phyloP scores from a whole-genome alignment of 495 filamentous ascomycete genomes.

The Xylaria sp. region DNA sequence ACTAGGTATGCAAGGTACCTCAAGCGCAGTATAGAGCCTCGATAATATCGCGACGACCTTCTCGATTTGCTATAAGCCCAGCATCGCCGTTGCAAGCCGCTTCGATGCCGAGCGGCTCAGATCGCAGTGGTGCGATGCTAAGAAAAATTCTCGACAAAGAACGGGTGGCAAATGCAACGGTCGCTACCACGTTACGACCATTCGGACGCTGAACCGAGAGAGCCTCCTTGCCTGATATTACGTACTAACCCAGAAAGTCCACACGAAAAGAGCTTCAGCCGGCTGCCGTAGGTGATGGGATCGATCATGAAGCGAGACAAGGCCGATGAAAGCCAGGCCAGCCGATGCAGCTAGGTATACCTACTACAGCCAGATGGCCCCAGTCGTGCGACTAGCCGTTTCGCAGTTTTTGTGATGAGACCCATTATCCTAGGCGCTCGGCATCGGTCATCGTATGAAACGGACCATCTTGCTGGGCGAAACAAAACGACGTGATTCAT shows the following conservation, averaged over 20 bases:
- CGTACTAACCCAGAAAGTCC: constrained; percentile 17
- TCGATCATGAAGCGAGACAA: constrained; percentile 2
- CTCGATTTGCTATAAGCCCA: constrained; percentile 10
- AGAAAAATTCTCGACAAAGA: constrained; percentile 16
- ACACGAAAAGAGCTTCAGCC: not conserved
- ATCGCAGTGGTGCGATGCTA: constrained; percentile 16
- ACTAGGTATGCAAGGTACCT: constrained; percentile 22
- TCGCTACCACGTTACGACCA: constrained; percentile 3
- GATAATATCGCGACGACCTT: constrained; percentile 10
- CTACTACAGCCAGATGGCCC: not conserved
- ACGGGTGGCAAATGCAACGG: not conserved
- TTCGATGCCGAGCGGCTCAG: constrained; percentile 20
- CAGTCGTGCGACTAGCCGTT: constrained; percentile 19
- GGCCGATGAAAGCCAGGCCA: constrained; percentile 23
- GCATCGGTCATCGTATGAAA: not conserved
- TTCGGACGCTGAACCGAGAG: constrained; percentile 8
- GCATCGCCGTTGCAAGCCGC: constrained; percentile 18
- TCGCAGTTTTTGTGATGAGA: constrained; percentile 8
- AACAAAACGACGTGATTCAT: constrained; percentile 20
- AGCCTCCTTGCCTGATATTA: constrained; percentile 19
- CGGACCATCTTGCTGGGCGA: not conserved
- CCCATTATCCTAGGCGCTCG: not conserved
- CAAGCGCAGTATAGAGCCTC: constrained; percentile 13
- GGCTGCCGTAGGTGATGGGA: not conserved
- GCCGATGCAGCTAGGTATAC: constrained; percentile 1